Base-by-base conservation (phyloP, 495 filamentous ascomycete genomes). In the Thermothielavioides terrestris region DNA sequence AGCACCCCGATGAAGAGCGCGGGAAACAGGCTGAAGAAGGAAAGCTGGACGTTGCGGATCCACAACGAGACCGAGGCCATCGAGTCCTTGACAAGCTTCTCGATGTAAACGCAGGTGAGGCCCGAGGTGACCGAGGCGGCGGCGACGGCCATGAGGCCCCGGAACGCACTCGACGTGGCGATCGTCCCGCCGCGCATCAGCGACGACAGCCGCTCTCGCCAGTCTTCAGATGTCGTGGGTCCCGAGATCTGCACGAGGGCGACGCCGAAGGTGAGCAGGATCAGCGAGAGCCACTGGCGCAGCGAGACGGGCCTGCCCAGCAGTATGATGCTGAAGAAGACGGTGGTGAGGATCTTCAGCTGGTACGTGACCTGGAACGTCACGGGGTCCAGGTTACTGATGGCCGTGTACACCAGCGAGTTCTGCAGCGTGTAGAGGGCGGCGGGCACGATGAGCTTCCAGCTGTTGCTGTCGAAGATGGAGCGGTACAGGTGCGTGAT, bases 331-430 rank as follows among this genome's bases (percentile, higher is more conserved):
- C 80, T 82, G 65, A 85, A 86, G 6, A 87, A 55, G 1, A 83
- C 82, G 0, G 78, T 83, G 17, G 78, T 77, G 20, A 87, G 64
- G 22, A 87, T 81, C 64, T 87, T 86, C 42, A 87, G 67, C 58
- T 88, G 84, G 54, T 81, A 83, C 20, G 83, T 84, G 37, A 84
- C 78, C 61, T 86, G 83, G 61, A 85, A 86, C 6, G 79, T 79
- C 11, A 83, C 80, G 6, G 83, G 75, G 41, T 80, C 81, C 45
- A 86, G 69, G 59, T 87, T 86, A 56, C 81, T 82, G 30, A 88
- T 72, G 14, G 81, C 84, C 22, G 83, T 68, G 57, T 86, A 88
- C 59, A 85, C 79, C 5, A 88, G 68, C 11, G 80, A 80, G 58
- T 85, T 87, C 38, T 86, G 78, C 21, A 86, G 57, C 0, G 83